These are phyloP conservation scores for Cytospora piceicola DNA, from an alignment of 2,329 filamentous ascomycete species.

Conservation along the genomic window DNA sequence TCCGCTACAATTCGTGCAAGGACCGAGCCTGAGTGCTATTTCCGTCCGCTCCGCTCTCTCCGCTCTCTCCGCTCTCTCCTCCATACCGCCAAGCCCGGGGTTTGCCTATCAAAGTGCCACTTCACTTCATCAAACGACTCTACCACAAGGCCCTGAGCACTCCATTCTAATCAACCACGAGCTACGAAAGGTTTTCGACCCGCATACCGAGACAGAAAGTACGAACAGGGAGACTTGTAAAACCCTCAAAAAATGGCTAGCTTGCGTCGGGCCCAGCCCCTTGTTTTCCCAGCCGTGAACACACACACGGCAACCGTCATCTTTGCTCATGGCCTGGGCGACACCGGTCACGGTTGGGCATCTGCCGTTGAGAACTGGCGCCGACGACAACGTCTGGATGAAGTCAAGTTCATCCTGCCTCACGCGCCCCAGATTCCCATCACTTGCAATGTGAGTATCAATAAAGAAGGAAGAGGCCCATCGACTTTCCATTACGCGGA, in stretches of 20 bases:
- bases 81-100: neutral
- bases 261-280: constrained; percentile 49
- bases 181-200: neutral
- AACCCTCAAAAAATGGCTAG: constrained; percentile 29
- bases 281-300: constrained; percentile 78
- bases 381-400: constrained; percentile 75
- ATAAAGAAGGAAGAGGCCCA: neutral
- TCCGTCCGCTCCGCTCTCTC: no score
- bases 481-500: constrained; percentile 7
- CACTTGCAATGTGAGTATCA: constrained; percentile 62
- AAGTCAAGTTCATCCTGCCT: constrained; percentile 93
- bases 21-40: neutral
- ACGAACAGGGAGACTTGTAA: neutral
- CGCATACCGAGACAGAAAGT: neutral
- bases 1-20: neutral
- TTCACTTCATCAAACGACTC: constrained; percentile 2
- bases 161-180: neutral
- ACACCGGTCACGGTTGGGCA: constrained; percentile 79
- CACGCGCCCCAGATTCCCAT: constrained; percentile 87
- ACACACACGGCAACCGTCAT: constrained; percentile 94
- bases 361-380: constrained; percentile 87
- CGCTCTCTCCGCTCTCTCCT: neutral
- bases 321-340: constrained; percentile 89
- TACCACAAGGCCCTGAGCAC: constrained; percentile 8
- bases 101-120: neutral